Conservation (phyloP, 768 basidiomycete genomes). For the Gymnopilus junonius region DNA sequence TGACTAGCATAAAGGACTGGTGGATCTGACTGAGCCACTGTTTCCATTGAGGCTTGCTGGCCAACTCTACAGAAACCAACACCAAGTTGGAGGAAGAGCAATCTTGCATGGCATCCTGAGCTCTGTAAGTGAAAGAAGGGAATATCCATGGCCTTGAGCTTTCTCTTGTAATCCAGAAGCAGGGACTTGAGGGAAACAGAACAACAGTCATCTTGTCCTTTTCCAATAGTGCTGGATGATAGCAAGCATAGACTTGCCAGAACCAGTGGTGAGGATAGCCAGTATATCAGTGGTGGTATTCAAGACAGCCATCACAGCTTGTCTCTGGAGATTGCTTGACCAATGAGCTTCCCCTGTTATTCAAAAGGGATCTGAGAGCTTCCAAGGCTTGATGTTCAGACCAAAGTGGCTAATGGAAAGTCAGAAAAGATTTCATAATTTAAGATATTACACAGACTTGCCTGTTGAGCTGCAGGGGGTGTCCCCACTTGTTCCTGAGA, state of each 20-base stretch:
- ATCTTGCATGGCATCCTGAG: not conserved
- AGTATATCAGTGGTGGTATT: slow-evolving; percentile 23
- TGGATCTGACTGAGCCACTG: not conserved
- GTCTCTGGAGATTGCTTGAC: slow-evolving; percentile 14
- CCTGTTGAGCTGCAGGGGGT: too few relatives aligned
- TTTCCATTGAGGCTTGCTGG: slow-evolving; percentile 8
- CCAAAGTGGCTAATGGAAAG: too few relatives aligned
- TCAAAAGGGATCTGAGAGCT: not conserved
- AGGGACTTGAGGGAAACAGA: slow-evolving; percentile 25
- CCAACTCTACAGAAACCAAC: slow-evolving; percentile 20
- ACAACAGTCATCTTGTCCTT: slow-evolving; percentile 13
- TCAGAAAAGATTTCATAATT: too few relatives aligned
- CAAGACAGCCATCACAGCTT: slow-evolving; percentile 13
- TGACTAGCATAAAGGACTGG: not conserved
- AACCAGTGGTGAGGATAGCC: slow-evolving; percentile 23
- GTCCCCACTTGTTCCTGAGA: too few relatives aligned
- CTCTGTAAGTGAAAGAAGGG: slow-evolving; percentile 14
- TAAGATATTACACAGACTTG: too few relatives aligned
- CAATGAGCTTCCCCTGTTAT: slow-evolving; percentile 16
- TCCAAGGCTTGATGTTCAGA: not conserved
- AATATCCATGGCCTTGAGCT: slow-evolving; percentile 16
- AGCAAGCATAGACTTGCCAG: slow-evolving; percentile 29
- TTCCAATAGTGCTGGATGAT: slow-evolving; percentile 25
- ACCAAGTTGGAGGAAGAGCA: slow-evolving; percentile 16
- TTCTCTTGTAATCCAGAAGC: slow-evolving; percentile 25